Evolutionary conservation across 179 eudicot genomes (phyloP).

Genomic region (Spergularia azorica): DNA sequence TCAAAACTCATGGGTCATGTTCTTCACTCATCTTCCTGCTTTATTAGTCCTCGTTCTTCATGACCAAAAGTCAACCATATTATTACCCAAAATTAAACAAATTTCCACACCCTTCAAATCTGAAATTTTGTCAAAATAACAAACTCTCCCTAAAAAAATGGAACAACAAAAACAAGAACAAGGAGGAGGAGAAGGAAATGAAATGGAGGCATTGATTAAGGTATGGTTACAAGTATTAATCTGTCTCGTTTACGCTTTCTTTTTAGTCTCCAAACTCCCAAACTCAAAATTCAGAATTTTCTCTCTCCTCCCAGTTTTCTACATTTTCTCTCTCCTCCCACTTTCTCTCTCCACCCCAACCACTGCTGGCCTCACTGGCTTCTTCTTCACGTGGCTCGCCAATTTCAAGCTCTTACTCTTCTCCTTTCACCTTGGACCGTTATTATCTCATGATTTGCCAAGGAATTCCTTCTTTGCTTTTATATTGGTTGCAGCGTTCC

Average conservation of each 20-base stretch:
- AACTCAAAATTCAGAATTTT: slow-evolving; percentile 42
- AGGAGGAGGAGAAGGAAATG: slow-evolving; percentile 34
- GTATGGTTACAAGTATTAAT: slow-evolving; percentile 34
- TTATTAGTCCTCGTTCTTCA: no score
- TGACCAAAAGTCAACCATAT: no score
- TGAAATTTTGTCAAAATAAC: no score
- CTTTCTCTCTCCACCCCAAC: slow-evolving; percentile 35
- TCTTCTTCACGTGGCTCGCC: slow-evolving; percentile 55
- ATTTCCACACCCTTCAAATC: no score
- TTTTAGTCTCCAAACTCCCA: slow-evolving; percentile 46
- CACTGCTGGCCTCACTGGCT: slow-evolving; percentile 36
- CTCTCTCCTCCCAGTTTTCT: slow-evolving; percentile 55
- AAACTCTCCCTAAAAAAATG: no score
- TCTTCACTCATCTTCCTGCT: no score
- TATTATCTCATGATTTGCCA: slow-evolving; percentile 26
- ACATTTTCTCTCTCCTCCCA: slow-evolving; percentile 47
- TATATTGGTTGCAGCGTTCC: slow-evolving; percentile 31
- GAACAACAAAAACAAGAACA: no score
- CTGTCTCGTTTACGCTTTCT: slow-evolving; percentile 47
- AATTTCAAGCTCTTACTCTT: slow-evolving; percentile 54
- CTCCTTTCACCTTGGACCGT: slow-evolving; percentile 41
- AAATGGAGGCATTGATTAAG: slow-evolving; percentile 35
- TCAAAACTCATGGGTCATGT: background rate
- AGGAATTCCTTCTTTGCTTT: slow-evolving; percentile 23
- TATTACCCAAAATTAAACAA: no score